Conservation (phyloP, 2,329 filamentous ascomycete species). For the Gliomastix tumulicola region DNA sequence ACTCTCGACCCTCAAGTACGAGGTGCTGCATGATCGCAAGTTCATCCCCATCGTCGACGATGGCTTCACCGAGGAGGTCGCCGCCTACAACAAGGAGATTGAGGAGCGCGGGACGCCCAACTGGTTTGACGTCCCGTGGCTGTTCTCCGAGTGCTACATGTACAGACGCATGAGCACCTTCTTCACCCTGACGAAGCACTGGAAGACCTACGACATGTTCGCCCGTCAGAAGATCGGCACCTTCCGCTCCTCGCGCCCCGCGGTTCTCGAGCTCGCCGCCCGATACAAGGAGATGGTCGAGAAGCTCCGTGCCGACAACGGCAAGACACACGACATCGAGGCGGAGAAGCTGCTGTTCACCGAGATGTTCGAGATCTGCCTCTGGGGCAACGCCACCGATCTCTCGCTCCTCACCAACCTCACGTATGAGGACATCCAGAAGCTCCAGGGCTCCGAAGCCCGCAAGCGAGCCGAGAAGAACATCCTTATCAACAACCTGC, state of each 20-base stretch:
- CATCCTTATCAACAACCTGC: constrained; percentile 82
- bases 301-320: constrained; percentile 51
- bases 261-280: constrained; percentile 74
- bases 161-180: constrained; percentile 77
- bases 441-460: constrained; percentile 83
- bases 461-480: constrained; percentile 85
- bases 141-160: constrained; percentile 90
- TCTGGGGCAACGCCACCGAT: constrained; percentile 97
- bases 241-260: constrained; percentile 84
- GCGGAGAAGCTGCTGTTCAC: constrained; percentile 74
- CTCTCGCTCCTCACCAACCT: constrained; percentile 84
- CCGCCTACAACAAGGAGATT: constrained; percentile 80
- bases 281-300: constrained; percentile 68
- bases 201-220: constrained; percentile 89
- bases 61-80: constrained; percentile 71
- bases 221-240: constrained; percentile 83
- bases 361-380: constrained; percentile 93
- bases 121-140: constrained; percentile 84
- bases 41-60: constrained; percentile 72
- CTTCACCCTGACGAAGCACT: constrained; percentile 71
- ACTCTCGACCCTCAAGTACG: constrained; percentile 82
- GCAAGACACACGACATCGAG: constrained; percentile 49
- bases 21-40: constrained; percentile 80
- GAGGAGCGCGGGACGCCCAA: constrained; percentile 63
- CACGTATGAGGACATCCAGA: constrained; percentile 94